Conservation (phyloP, 164 flowering plant genomes). For the Kingdonia uniflora region DNA sequence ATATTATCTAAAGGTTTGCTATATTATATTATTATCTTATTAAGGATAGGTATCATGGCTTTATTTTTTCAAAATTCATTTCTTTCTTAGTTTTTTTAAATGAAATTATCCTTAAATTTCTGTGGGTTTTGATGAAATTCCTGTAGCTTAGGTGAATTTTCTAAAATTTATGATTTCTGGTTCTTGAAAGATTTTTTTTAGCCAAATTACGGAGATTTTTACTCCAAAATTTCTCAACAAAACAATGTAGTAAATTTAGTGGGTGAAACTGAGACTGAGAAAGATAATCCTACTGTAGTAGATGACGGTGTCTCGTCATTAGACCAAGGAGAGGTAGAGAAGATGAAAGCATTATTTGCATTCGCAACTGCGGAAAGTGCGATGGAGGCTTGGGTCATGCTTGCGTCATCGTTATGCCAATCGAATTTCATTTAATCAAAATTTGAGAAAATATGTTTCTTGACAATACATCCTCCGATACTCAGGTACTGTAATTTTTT, state of each 20-base stretch:
- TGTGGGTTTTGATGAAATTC: too few relatives aligned
- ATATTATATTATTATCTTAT: too few relatives aligned
- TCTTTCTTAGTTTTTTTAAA: too few relatives aligned
- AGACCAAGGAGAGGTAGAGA: constrained; percentile 63
- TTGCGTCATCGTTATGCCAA: constrained; percentile 84
- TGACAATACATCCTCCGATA: constrained; percentile 79
- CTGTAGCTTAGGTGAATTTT: too few relatives aligned
- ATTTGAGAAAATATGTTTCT: constrained; percentile 94
- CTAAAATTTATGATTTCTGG: too few relatives aligned
- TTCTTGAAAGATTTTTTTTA: too few relatives aligned
- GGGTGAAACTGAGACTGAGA: constrained; percentile 17
- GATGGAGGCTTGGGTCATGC: constrained; percentile 99
- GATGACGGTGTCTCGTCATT: constrained; percentile 19
- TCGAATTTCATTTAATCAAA: constrained; percentile 93
- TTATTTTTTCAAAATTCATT: too few relatives aligned
- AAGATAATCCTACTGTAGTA: constrained; percentile 13
- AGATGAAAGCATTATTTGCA: constrained; percentile 77
- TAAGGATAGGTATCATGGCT: too few relatives aligned
- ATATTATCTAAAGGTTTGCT: too few relatives aligned
- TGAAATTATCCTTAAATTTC: too few relatives aligned
- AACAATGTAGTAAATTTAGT: constrained; percentile 24
- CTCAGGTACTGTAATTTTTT: constrained; percentile 84
- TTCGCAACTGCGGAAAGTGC: constrained; percentile 94
- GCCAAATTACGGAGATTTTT: too few relatives aligned
- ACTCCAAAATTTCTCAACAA: constrained; percentile 43